These are phyloP conservation scores for Pythium pectinolyticum DNA, from an alignment of 352 stramenopile species.

Conservation along the genomic window DNA sequence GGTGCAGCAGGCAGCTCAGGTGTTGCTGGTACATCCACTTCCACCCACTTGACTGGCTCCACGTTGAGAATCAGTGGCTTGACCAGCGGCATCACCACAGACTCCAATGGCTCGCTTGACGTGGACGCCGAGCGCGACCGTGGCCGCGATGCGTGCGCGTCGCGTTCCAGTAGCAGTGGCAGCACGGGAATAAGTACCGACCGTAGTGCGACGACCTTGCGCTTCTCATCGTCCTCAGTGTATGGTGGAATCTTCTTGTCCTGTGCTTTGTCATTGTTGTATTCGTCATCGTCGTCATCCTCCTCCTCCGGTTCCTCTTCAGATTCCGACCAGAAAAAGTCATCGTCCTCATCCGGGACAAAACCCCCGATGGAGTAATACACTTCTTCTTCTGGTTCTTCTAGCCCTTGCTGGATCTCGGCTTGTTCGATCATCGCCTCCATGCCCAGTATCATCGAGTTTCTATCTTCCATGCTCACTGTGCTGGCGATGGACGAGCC, in stretches of 20 bases:
- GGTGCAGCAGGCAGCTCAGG: background rate
- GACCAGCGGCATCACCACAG: constrained; percentile 10
- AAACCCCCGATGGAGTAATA: constrained; percentile 14
- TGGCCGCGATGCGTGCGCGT: background rate
- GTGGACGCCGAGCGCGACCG: background rate
- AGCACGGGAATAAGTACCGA: constrained; percentile 13
- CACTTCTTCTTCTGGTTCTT: background rate
- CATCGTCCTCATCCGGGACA: constrained; percentile 2
- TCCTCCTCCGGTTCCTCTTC: background rate
- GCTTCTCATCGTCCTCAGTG: background rate
- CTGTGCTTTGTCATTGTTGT: background rate
- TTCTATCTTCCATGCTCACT: constrained; percentile 5
- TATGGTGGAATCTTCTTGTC: background rate
- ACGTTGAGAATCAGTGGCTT: constrained; percentile 16
- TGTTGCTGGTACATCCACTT: constrained; percentile 6
- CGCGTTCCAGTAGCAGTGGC: constrained; percentile 4
- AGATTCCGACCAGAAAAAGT: constrained; percentile 10
- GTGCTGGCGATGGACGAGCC: constrained; percentile 19
- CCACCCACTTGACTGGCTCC: constrained; percentile 5
- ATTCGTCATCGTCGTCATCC: background rate
- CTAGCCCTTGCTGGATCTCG: constrained; percentile 11
- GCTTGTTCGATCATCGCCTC: constrained; percentile 3
- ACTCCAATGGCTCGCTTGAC: background rate
- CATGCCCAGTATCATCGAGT: background rate
- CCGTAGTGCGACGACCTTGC: background rate